Percentiles rank a stretch among this genome's conserved stretches.
These are phyloP conservation scores for Pichia thaimueangensis DNA, from an alignment of 805 yeast species.

Conservation along the genomic window DNA sequence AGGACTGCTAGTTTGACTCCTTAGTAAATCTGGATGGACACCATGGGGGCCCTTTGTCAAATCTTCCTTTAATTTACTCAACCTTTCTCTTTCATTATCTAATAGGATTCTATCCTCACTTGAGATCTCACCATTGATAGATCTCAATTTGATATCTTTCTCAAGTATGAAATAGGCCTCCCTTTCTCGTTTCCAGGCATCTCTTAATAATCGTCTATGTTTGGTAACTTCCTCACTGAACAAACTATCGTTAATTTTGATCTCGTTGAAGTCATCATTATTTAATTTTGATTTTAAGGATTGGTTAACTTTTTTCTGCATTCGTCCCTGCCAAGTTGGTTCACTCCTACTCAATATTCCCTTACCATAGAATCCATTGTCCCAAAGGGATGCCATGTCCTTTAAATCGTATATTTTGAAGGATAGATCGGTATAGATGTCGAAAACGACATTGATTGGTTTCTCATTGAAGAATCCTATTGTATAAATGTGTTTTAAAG, in stretches of 20 bases:
- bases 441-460: conserved; percentile 3
- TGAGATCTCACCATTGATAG: conserved; percentile 12
- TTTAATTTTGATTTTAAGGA: conserved; percentile 11
- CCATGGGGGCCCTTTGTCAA: conserved; percentile 17
- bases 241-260: conserved; percentile 16
- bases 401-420: conserved; percentile 38
- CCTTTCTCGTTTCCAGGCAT: conserved; percentile 64
- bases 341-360: conserved; percentile 86
- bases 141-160: conserved; percentile 26
- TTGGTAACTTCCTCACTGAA: conserved; percentile 75
- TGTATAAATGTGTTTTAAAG: conserved; percentile 1
- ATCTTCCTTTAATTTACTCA: conserved; percentile 18
- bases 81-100: conserved; percentile 30
- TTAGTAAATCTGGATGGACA: background rate
- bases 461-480: background rate
- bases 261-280: background rate
- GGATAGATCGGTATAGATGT: conserved; percentile 8
- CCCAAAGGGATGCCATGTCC: conserved; percentile 63
- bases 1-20: conserved; percentile 4
- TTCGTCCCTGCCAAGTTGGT: conserved; percentile 81
- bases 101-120: conserved; percentile 18
- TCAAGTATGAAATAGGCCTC: conserved; percentile 48
- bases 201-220: conserved; percentile 63
- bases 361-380: conserved; percentile 87
- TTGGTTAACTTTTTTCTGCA: conserved; percentile 42